These are phyloP conservation scores for Leishmania tropica DNA, from an alignment of 208 protist genomes.

Conservation along the genomic window DNA sequence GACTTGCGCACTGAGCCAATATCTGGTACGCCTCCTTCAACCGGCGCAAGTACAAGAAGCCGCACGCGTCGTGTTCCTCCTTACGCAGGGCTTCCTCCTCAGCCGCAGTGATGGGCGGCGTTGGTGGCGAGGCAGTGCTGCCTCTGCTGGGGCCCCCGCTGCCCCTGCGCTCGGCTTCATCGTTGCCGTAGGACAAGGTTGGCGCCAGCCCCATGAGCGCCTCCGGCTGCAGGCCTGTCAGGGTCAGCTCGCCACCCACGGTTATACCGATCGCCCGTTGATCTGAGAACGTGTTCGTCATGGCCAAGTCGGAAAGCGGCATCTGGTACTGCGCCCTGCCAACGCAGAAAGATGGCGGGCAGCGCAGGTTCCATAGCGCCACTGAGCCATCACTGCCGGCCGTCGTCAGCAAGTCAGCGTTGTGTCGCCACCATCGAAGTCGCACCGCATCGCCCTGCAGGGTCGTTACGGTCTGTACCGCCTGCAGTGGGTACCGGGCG, in stretches of 20 bases:
- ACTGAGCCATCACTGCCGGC: constrained; percentile 81
- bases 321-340: constrained; percentile 68
- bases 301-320: constrained; percentile 54
- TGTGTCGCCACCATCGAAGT: constrained; percentile 67
- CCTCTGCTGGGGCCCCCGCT: not conserved
- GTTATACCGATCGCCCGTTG: constrained; percentile 77
- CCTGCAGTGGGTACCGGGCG: constrained; percentile 51
- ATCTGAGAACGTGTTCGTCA: constrained; percentile 64
- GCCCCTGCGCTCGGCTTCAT: constrained; percentile 2
- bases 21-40: constrained; percentile 63
- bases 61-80: constrained; percentile 49
- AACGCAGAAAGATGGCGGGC: constrained; percentile 77
- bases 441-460: constrained; percentile 74
- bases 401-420: constrained; percentile 76
- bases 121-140: constrained; percentile 1
- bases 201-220: constrained; percentile 58
- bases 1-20: constrained; percentile 59
- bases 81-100: constrained; percentile 33
- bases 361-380: constrained; percentile 79
- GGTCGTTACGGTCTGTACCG: constrained; percentile 64
- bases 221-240: constrained; percentile 42
- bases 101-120: constrained; percentile 2
- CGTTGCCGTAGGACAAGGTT: constrained; percentile 5
- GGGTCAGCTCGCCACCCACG: constrained; percentile 47
- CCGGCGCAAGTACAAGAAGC: constrained; percentile 64